These are phyloP conservation scores for Termitomyces sp. DNA, from an alignment of 768 basidiomycete genomes.

Conservation along the genomic window DNA sequence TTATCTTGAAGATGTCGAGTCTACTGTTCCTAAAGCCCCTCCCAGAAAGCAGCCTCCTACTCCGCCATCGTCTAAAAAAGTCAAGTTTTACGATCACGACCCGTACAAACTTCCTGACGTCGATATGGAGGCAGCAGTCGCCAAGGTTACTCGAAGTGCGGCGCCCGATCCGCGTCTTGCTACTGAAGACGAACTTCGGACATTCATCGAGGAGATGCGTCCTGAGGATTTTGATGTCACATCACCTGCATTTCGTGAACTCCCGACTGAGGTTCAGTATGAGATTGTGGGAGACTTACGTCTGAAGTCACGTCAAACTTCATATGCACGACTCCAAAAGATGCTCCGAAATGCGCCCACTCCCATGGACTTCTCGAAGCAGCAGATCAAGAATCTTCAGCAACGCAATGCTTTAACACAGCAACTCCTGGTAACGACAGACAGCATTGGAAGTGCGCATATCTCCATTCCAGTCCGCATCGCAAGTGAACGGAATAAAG, in stretches of 20 bases:
- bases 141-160: slow-evolving; percentile 51
- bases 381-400: slow-evolving; percentile 87
- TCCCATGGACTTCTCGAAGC: slow-evolving; percentile 92
- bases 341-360: slow-evolving; percentile 81
- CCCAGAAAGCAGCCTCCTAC: slow-evolving; percentile 29
- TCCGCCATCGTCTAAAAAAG: slow-evolving; percentile 53
- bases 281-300: slow-evolving; percentile 97
- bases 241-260: slow-evolving; percentile 83
- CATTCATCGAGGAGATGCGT: slow-evolving; percentile 94
- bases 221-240: slow-evolving; percentile 93
- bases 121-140: slow-evolving; percentile 57
- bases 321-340: slow-evolving; percentile 82
- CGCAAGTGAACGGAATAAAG: slow-evolving; percentile 90
- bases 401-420: slow-evolving; percentile 91
- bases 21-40: slow-evolving; percentile 49
- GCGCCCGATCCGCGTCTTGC: slow-evolving; percentile 89
- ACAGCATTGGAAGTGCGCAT: slow-evolving; percentile 86
- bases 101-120: slow-evolving; percentile 91
- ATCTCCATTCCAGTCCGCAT: slow-evolving; percentile 90
- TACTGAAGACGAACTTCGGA: slow-evolving; percentile 89
- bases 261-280: slow-evolving; percentile 96
- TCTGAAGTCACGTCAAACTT: slow-evolving; percentile 91
- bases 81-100: slow-evolving; percentile 72
- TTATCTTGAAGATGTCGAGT: slow-evolving; percentile 84
- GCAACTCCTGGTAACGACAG: slow-evolving; percentile 86